phyloP scores from a whole-genome alignment of 352 stramenopile species.

The Phytophthora parvispora region DNA sequence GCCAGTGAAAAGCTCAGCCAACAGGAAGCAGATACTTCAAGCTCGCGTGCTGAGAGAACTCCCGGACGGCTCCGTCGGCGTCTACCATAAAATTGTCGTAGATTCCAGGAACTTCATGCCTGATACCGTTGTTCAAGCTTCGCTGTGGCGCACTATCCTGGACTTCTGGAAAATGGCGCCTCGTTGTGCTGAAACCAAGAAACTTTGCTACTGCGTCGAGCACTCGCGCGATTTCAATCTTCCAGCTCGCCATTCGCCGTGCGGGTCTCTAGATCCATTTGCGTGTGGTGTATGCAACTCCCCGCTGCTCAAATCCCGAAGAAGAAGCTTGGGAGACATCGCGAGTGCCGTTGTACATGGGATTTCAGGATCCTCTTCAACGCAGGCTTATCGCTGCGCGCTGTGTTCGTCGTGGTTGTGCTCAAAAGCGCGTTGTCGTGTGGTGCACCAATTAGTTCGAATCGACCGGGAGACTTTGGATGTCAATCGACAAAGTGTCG shows the following conservation, averaged over 20 bases:
- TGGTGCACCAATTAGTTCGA: constrained; percentile 9
- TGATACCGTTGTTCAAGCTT: constrained; percentile 12
- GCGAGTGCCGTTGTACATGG: constrained; percentile 6
- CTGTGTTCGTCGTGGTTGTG: constrained; percentile 22
- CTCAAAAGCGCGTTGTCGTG: constrained; percentile 11
- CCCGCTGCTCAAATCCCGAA: constrained; percentile 1
- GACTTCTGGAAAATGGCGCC: constrained; percentile 26
- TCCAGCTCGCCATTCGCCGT: constrained; percentile 1
- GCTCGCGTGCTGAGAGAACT: constrained; percentile 21
- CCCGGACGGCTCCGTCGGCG: constrained; percentile 16
- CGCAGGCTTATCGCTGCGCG: constrained; percentile 3
- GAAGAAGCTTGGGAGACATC: constrained; percentile 12
- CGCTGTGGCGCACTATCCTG: constrained; percentile 7
- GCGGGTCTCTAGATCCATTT: constrained; percentile 2
- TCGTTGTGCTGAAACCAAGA: constrained; percentile 22
- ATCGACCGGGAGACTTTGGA: constrained; percentile 10
- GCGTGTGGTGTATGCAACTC: constrained; percentile 16
- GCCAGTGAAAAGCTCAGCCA: constrained; percentile 3
- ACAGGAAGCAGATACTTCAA: constrained; percentile 16
- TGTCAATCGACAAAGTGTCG: constrained; percentile 2
- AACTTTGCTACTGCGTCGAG: constrained; percentile 25
- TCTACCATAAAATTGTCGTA: constrained; percentile 30
- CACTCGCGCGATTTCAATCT: constrained; percentile 3
- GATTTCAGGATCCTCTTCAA: not conserved
- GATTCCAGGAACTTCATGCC: constrained; percentile 20